Conservation (phyloP, 2,329 filamentous ascomycete species). For the Pseudocercospora fijiensis region DNA sequence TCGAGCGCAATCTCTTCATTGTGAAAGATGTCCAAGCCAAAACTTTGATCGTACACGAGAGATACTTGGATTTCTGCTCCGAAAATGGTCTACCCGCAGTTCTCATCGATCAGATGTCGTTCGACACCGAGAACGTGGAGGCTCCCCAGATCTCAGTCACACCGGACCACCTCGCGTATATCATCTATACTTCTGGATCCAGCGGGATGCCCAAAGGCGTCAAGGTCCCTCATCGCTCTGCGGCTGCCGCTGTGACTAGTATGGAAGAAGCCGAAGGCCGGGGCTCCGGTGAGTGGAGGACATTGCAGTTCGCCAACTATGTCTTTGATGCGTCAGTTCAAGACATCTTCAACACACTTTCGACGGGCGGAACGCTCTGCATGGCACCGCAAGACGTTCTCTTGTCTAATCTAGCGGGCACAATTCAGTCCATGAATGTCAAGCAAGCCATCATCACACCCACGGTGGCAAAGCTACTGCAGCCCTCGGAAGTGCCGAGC, state of each 20-base stretch:
- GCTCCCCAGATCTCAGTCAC: neutral
- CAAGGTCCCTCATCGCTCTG: conserved; percentile 15
- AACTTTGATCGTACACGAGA: neutral
- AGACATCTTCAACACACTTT: conserved; percentile 42
- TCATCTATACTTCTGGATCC: conserved; percentile 20
- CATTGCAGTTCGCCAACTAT: conserved; percentile 17
- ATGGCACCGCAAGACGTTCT: conserved; percentile 48
- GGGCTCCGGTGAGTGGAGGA: conserved; percentile 8
- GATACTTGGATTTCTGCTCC: neutral
- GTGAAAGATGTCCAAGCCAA: conserved; percentile 8
- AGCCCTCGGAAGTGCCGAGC: conserved; percentile 41
- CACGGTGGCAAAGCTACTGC: conserved; percentile 43
- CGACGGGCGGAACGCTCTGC: conserved; percentile 50
- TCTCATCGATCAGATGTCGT: neutral
- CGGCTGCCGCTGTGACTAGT: conserved; percentile 10
- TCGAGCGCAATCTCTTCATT: conserved; percentile 10
- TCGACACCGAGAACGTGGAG: neutral
- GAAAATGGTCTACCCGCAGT: neutral
- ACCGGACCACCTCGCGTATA: conserved; percentile 9
- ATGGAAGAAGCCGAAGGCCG: neutral
- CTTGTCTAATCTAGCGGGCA: conserved; percentile 50
- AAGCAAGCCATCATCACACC: conserved; percentile 51
- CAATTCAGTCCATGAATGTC: conserved; percentile 37
- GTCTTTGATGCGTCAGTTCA: conserved; percentile 35
- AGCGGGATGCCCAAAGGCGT: conserved; percentile 23